Conservation (phyloP, 352 stramenopile genomes). For the Globisporangium viniferum region DNA sequence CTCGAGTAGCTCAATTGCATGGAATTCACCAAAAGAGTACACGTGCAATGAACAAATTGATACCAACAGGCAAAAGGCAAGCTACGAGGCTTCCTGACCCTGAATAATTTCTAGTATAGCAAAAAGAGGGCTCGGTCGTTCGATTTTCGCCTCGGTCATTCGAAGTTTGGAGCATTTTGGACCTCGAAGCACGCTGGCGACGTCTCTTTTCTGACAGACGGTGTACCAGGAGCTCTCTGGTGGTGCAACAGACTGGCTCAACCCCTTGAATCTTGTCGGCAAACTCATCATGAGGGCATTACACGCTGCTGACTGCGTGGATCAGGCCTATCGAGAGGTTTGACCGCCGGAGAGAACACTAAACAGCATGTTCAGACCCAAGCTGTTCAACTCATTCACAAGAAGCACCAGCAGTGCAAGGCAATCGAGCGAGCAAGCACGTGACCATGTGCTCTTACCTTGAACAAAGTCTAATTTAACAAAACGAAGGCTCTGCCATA, state of each 20-base stretch:
- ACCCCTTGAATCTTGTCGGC: background rate
- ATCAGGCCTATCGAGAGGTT: background rate
- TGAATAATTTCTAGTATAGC: background rate
- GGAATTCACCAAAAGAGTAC: background rate
- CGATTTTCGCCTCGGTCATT: background rate
- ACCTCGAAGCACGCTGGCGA: background rate
- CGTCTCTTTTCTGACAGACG: background rate
- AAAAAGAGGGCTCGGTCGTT: background rate
- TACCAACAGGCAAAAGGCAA: background rate
- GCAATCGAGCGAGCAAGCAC: background rate
- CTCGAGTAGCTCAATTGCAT: background rate
- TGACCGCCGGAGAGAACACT: background rate
- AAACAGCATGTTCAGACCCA: background rate
- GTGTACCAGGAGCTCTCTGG: background rate
- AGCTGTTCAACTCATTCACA: background rate
- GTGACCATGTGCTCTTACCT: background rate
- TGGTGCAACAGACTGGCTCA: background rate
- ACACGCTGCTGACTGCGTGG: background rate
- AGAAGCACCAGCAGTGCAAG: background rate
- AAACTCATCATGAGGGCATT: background rate
- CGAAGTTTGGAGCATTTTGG: background rate
- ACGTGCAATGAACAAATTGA: background rate
- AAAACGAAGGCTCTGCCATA: background rate
- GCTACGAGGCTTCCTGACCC: background rate
- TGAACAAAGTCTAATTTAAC: background rate